phyloP scores from a whole-genome alignment of 1,284 basidiomycete genomes.

The Pseudozyma tsukubaensis region DNA sequence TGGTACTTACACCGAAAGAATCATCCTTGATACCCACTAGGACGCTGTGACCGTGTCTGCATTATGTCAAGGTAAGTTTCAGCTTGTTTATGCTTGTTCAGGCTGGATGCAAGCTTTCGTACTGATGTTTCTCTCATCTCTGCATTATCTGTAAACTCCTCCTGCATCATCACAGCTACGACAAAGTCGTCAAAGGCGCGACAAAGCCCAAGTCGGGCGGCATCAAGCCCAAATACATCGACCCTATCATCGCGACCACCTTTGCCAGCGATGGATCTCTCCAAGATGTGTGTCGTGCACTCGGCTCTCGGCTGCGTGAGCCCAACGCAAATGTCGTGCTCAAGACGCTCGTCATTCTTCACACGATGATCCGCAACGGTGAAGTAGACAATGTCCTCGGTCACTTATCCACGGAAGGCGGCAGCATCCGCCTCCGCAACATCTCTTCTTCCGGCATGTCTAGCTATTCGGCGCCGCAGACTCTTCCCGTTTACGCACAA shows the following conservation, averaged over 20 bases:
- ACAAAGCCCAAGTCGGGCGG: conserved; percentile 67
- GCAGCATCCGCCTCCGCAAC: conserved; percentile 82
- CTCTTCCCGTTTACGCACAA: conserved; percentile 84
- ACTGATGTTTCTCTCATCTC: no score
- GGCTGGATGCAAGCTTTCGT: no score
- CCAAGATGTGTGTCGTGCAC: conserved; percentile 88
- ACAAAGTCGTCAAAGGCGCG: conserved; percentile 66
- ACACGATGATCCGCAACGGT: conserved; percentile 94
- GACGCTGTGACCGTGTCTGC: no score
- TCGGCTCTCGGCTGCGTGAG: conserved; percentile 85
- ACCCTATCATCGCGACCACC: conserved; percentile 90
- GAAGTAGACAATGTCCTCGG: conserved; percentile 89
- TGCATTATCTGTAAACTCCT: no score
- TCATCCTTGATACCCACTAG: no score
- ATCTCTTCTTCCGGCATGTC: conserved; percentile 70
- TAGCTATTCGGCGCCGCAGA: conserved; percentile 76
- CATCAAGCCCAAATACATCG: conserved; percentile 68
- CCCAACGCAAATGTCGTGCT: conserved; percentile 92
- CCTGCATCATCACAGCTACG: conserved; percentile 46
- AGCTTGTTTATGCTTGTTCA: no score
- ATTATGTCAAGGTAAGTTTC: no score
- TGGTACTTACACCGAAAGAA: no score
- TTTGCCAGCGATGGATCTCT: conserved; percentile 91
- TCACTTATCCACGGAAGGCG: conserved; percentile 76
- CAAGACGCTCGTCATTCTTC: conserved; percentile 93